These are phyloP conservation scores for Ascosphaera aggregata DNA, from an alignment of 2,329 filamentous ascomycete species.

Conservation along the genomic window DNA sequence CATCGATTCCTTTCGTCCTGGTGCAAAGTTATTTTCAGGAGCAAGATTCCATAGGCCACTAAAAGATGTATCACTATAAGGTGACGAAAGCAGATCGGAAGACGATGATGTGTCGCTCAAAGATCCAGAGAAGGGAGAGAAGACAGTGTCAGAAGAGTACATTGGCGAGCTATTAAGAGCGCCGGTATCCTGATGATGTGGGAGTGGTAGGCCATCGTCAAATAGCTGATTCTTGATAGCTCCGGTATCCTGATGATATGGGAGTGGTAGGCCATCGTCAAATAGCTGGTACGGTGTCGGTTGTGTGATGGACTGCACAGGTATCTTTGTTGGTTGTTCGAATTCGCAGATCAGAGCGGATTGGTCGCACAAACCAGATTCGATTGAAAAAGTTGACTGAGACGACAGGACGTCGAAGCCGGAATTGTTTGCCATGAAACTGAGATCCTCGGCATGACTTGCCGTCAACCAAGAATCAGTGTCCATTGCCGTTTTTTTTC, in stretches of 20 bases:
- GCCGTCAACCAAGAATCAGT: neutral
- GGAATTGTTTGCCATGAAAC: neutral
- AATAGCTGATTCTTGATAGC: neutral
- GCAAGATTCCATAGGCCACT: neutral
- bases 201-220: neutral
- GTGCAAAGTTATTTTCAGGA: neutral
- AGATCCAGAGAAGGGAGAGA: neutral
- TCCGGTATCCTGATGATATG: neutral
- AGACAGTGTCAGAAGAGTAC: neutral
- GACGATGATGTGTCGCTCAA: neutral
- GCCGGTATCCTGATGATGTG: neutral
- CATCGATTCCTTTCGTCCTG: neutral
- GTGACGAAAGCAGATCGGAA: neutral
- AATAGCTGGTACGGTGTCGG: neutral
- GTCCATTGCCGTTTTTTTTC: neutral
- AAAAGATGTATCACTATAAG: neutral
- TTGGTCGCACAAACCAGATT: neutral
- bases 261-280: neutral
- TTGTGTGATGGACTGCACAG: neutral
- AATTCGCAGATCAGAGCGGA: neutral
- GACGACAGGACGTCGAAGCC: neutral
- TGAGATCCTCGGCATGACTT: neutral
- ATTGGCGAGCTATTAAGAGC: neutral
- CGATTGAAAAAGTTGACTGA: neutral
- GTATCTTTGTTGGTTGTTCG: neutral